Conservation (phyloP, 208 protist genomes). For the Angomonas deanei region DNA sequence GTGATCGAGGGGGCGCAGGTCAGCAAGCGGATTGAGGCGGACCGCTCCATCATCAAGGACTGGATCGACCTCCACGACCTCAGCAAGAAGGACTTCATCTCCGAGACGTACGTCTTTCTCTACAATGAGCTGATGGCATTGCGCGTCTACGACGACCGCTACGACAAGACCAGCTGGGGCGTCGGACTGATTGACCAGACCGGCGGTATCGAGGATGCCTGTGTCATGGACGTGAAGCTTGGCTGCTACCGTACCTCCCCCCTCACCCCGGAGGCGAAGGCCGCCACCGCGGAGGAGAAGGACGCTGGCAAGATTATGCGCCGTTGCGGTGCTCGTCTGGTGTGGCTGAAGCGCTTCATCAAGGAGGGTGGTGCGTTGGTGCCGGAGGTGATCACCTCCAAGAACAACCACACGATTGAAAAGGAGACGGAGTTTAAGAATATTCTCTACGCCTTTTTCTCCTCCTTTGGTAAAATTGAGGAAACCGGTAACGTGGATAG, state of each 20-base stretch:
- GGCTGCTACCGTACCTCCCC: constrained; percentile 67
- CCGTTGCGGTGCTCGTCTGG: constrained; percentile 43
- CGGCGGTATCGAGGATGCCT: constrained; percentile 27
- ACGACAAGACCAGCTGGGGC: constrained; percentile 40
- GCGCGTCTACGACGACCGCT: constrained; percentile 34
- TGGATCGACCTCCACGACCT: neutral
- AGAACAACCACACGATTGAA: constrained; percentile 1
- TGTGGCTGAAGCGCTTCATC: constrained; percentile 39
- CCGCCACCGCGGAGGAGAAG: constrained; percentile 39
- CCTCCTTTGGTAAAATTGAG: neutral
- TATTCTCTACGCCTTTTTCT: neutral
- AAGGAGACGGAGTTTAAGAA: neutral
- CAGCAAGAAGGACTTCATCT: neutral
- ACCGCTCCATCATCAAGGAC: neutral
- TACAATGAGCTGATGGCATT: neutral
- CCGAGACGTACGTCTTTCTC: neutral
- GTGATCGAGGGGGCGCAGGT: neutral
- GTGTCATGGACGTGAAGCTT: constrained; percentile 75
- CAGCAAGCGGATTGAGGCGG: neutral
- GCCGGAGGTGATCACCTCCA: neutral
- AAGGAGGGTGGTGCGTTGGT: neutral
- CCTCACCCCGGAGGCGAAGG: constrained; percentile 47
- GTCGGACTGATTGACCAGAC: constrained; percentile 61
- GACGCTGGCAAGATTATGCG: constrained; percentile 31
- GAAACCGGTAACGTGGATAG: neutral